Conservation (phyloP, 352 stramenopile species). For the Phytophthora colocasiae region DNA sequence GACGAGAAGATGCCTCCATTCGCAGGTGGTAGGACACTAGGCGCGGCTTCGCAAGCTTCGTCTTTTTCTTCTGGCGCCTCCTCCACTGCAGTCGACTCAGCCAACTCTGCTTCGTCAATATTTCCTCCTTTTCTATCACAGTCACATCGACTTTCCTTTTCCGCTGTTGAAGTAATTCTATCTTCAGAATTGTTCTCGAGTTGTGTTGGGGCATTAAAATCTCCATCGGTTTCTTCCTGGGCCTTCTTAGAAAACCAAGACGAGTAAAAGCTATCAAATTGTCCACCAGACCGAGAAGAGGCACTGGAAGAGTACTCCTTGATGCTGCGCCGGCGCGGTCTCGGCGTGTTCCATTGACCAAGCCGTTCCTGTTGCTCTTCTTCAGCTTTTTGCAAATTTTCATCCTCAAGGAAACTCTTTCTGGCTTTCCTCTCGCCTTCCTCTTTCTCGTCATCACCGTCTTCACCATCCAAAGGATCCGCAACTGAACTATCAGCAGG, state of each 20-base stretch:
- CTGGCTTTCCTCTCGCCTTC: constrained; percentile 27
- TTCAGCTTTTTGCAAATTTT: constrained; percentile 39
- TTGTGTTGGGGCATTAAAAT: constrained; percentile 1
- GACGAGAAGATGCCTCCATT: constrained; percentile 26
- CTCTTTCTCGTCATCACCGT: constrained; percentile 61
- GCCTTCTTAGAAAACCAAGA: constrained; percentile 77
- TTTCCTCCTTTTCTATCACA: not conserved
- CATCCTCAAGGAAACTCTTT: constrained; percentile 39
- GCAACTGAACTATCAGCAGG: constrained; percentile 6
- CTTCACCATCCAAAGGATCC: constrained; percentile 50
- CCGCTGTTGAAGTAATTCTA: not conserved
- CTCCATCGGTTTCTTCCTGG: constrained; percentile 40
- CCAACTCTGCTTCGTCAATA: not conserved
- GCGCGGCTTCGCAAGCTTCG: not conserved
- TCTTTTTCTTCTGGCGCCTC: not conserved
- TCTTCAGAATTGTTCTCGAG: constrained; percentile 1
- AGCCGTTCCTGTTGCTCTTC: constrained; percentile 68
- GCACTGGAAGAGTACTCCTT: constrained; percentile 51
- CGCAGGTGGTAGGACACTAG: not conserved
- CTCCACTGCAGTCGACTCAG: constrained; percentile 1
- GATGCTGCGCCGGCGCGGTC: constrained; percentile 49
- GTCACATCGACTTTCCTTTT: not conserved
- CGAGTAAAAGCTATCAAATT: constrained; percentile 80
- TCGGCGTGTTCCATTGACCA: constrained; percentile 79
- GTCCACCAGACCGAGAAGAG: constrained; percentile 46